phyloP scores from a whole-genome alignment of 768 basidiomycete genomes.

The Pulveroboletus frians region DNA sequence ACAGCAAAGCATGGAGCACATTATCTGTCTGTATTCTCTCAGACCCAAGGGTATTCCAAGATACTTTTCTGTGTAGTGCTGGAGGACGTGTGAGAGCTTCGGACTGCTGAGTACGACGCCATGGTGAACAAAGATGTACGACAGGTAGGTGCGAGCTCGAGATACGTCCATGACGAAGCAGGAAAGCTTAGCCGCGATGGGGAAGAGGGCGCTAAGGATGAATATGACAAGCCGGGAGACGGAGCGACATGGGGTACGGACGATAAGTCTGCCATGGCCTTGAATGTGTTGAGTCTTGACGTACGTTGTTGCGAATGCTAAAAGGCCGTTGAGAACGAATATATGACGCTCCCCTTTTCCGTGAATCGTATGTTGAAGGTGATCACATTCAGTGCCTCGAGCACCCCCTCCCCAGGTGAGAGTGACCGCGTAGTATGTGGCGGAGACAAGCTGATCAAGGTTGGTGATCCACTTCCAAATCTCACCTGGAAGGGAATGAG shows the following conservation, averaged over 20 bases:
- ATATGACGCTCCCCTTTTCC: conserved; percentile 1
- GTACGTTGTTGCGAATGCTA: conserved; percentile 10
- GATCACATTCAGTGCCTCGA: conserved; percentile 13
- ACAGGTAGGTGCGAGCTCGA: not conserved
- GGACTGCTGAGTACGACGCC: not conserved
- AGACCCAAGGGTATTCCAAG: not conserved
- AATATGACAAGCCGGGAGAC: conserved; percentile 4
- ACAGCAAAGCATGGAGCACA: not conserved
- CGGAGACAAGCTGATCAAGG: conserved; percentile 2
- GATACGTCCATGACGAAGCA: not conserved
- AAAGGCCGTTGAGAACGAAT: conserved; percentile 14
- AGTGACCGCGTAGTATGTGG: conserved; percentile 7
- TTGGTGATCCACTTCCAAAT: conserved; percentile 7
- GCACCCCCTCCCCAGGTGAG: conserved; percentile 16
- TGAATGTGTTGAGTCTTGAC: conserved; percentile 9
- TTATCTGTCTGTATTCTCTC: not conserved
- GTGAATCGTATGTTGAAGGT: conserved; percentile 7
- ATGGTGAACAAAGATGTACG: not conserved
- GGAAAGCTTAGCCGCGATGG: not conserved
- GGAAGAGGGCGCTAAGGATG: not conserved
- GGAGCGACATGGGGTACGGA: conserved; percentile 3
- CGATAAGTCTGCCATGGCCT: conserved; percentile 6
- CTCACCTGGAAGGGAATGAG: not conserved
- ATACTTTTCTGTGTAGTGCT: not conserved
- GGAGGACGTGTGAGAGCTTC: not conserved